A percentile compares a stretch with the other conserved stretches of the same genome.
These are phyloP conservation scores for Eucalyptus grandis DNA, from an alignment of 345 rosid genomes.

Conservation along the genomic window DNA sequence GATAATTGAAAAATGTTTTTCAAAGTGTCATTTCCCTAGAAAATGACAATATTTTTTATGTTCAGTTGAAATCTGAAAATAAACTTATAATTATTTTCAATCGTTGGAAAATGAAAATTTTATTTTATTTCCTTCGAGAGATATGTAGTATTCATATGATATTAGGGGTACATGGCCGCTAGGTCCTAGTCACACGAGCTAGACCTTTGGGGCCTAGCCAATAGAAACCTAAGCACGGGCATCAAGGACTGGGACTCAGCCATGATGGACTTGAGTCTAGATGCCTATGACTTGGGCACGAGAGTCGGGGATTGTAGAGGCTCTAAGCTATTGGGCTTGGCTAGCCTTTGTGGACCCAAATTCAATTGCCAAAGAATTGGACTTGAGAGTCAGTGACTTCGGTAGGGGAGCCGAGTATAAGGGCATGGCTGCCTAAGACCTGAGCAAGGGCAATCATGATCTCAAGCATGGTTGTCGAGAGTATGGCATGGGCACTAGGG, in stretches of 20 bases:
- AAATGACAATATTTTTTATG: background rate
- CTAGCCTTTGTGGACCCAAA: background rate
- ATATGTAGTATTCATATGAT: background rate
- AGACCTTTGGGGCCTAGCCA: background rate
- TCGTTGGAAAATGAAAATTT: background rate
- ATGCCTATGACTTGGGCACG: background rate
- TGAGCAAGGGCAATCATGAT: background rate
- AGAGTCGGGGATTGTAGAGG: accelerated
- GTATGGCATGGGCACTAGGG: accelerated
- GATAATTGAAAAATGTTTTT: background rate
- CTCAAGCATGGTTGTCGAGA: accelerated
- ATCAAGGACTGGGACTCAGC: accelerated
- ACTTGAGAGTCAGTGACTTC: background rate
- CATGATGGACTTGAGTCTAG: background rate
- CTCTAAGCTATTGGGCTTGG: background rate
- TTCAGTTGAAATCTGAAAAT: accelerated
- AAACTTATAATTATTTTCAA: background rate
- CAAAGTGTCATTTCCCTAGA: background rate
- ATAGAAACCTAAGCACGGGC: background rate
- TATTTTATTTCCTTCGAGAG: background rate
- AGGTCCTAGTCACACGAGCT: background rate
- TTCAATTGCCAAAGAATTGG: accelerated
- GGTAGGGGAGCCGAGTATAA: accelerated
- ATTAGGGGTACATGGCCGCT: accelerated
- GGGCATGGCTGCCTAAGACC: accelerated